Evolutionary conservation across 2,329 filamentous ascomycete genomes (phyloP).

Genomic region (Alternaria hordeiaustralica): DNA sequence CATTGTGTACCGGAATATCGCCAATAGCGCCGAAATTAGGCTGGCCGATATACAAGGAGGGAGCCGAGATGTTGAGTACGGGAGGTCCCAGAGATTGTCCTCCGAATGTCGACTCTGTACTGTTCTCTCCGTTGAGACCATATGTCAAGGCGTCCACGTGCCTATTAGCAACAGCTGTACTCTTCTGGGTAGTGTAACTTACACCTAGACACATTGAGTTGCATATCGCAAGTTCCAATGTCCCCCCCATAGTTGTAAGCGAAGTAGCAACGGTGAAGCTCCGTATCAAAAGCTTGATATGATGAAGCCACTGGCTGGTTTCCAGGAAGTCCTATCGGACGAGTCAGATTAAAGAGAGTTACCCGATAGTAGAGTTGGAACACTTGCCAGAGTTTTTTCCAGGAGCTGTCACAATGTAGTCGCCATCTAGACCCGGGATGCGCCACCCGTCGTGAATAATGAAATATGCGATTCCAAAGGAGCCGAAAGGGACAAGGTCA

Average conservation of each 20-base stretch:
- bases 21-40: no score
- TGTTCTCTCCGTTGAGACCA: not conserved
- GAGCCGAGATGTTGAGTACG: slow-evolving; percentile 14
- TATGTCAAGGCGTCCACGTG: not conserved
- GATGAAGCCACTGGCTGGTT: not conserved
- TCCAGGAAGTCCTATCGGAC: not conserved
- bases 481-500: slow-evolving; percentile 12
- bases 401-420: slow-evolving; percentile 4
- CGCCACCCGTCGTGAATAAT: slow-evolving; percentile 25
- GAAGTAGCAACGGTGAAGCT: not conserved
- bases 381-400: not conserved
- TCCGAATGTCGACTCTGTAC: slow-evolving; percentile 8
- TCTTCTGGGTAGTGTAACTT: not conserved
- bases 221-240: not conserved
- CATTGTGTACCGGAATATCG: no score
- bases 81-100: not conserved
- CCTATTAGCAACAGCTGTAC: not conserved
- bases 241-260: not conserved
- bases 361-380: not conserved
- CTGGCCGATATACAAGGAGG: not conserved
- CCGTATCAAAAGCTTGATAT: not conserved
- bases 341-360: not conserved
- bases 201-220: not conserved
- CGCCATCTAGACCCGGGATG: not conserved
- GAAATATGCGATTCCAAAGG: slow-evolving; percentile 10